Conservation (phyloP, 768 basidiomycete species). For the Tephrocybe rancida region DNA sequence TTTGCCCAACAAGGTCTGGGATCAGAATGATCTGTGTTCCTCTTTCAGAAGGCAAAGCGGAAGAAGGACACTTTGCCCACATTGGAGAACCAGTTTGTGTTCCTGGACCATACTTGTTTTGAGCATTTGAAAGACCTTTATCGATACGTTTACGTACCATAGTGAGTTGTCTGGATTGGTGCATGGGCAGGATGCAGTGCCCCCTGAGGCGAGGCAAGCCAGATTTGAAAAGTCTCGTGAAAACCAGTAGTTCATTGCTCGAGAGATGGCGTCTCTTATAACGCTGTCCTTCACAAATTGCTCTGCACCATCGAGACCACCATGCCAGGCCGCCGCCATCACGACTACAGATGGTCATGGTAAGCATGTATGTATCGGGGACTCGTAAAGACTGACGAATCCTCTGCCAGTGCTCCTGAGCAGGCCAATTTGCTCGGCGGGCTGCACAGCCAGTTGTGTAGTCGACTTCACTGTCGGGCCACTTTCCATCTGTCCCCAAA, state of each 20-base stretch:
- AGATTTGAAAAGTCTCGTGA: conserved; percentile 54
- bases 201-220: conserved; percentile 59
- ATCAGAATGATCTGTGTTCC: conserved; percentile 56
- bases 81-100: conserved; percentile 69
- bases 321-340: conserved; percentile 61
- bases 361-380: background rate
- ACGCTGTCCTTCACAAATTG: conserved; percentile 42
- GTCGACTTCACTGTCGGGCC: conserved; percentile 58
- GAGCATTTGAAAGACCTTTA: background rate
- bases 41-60: background rate
- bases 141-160: conserved; percentile 29
- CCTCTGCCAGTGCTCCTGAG: conserved; percentile 58
- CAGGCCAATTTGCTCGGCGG: conserved; percentile 71
- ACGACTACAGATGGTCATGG: conserved; percentile 34
- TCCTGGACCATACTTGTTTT: conserved; percentile 51
- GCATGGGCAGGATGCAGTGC: conserved; percentile 56
- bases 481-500: conserved; percentile 51
- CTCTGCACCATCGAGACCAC: conserved; percentile 43
- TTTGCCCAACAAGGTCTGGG: conserved; percentile 55
- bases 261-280: conserved; percentile 40
- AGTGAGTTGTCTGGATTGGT: conserved; percentile 44
- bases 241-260: conserved; percentile 68
- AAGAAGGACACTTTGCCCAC: conserved; percentile 28
- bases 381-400: conserved; percentile 37
- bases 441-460: conserved; percentile 66